Base-by-base conservation (phyloP, 2,329 filamentous ascomycete genomes). In the Colletotrichum sp. region DNA sequence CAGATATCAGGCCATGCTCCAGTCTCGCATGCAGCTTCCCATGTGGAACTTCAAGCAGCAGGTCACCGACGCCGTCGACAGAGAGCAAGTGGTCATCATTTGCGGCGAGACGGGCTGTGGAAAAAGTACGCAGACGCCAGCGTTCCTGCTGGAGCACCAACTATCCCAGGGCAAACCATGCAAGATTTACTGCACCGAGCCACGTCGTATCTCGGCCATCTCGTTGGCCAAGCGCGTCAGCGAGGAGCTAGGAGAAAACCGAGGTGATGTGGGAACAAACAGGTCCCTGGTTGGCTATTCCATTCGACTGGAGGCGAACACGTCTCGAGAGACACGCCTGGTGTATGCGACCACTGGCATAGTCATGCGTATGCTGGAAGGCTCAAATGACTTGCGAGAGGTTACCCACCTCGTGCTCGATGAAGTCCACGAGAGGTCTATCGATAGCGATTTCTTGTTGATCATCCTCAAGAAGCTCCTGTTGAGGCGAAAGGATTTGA, bases 101-200 rank as follows among this genome's bases (percentile, higher is more conserved):
- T 99, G 96, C 82, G 97, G 97, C 82, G 97, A 99, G 85, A 99
- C 97, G 4, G 97, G 97, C 79, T 98, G 94, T 83, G 97, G 97
- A 78, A 99, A 99, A 87, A 98, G 96, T 84, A 99, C 97, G 0
- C 97, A 99, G 81, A 94, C 98, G n/a, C 97, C 97, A 7, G 93
- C 96, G 1, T 99, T 98, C 82, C 91, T 99, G 70, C 88, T 99
- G 9, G 97, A 99, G 83, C 92, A 98, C 80, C 94, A 98, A 81
- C 90, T 99, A 66, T 91, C 92, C 5, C 91, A 93, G 77, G 96
- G 96, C 6, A 93, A 92, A 78, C 88, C 92, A 7, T 99, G 96
- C 85, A 98, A 98, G 81, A 93, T 99, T 13, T 99, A 96, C 83
- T 98, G 97, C 82, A 98, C 97, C 0, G 96, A 99, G 82, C 97